A percentile compares a stretch with the other conserved stretches of the same genome.
phyloP scores from a whole-genome alignment of 306 rosid genomes.

The Fagus sylvatica region DNA sequence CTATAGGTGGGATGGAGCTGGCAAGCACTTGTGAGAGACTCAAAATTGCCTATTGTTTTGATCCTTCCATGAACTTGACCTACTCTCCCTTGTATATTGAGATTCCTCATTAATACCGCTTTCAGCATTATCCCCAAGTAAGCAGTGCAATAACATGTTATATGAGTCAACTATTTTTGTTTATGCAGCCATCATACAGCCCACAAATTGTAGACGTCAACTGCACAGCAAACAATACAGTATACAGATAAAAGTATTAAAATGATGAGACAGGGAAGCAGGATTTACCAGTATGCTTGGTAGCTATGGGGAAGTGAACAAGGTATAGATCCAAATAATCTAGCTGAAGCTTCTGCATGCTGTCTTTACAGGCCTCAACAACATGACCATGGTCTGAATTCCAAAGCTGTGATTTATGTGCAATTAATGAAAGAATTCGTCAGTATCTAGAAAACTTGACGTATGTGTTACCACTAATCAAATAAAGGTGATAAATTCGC shows the following conservation, averaged over 20 bases:
- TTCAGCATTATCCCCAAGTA: too few species aligned
- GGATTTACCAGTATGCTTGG: slow-evolving; percentile 64
- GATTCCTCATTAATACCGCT: too few species aligned
- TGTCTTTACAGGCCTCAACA: too few species aligned
- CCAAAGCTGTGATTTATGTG: slow-evolving; percentile 71
- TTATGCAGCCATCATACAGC: not conserved
- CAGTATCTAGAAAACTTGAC: not conserved
- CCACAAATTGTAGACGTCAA: not conserved
- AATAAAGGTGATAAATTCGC: not conserved
- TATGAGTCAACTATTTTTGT: not conserved
- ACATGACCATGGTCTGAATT: slow-evolving; percentile 96
- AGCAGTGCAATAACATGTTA: too few species aligned
- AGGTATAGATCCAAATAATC: too few species aligned
- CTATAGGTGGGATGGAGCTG: not conserved
- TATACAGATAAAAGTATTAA: not conserved
- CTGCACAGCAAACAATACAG: not conserved
- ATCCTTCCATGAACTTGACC: too few species aligned
- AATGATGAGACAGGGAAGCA: slow-evolving; percentile 2
- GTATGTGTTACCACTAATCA: not conserved
- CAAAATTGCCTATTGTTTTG: not conserved
- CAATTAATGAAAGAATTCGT: slow-evolving; percentile 13
- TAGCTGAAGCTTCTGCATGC: too few species aligned
- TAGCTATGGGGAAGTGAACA: slow-evolving; percentile 80
- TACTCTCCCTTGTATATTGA: too few species aligned
- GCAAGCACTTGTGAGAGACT: not conserved